A percentile compares a stretch with the other conserved stretches of the same genome.
Evolutionary conservation across 768 basidiomycete genomes (phyloP).

Genomic region (Mycena epipterygia): DNA sequence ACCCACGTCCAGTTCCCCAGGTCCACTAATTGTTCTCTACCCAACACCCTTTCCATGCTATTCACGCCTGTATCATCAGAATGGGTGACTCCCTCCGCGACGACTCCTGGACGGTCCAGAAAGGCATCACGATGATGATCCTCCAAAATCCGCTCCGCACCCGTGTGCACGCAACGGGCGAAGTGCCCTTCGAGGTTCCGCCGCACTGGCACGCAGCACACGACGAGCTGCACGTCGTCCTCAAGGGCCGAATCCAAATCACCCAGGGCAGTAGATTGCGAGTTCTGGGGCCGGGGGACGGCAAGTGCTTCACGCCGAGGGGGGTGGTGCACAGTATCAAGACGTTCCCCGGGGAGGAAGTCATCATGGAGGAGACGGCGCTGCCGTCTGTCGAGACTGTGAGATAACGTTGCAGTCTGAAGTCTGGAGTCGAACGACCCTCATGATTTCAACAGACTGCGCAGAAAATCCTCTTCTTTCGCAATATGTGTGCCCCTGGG

Average conservation of each 20-base stretch:
- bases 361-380: constrained; percentile 10
- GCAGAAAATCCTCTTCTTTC: constrained; percentile 22
- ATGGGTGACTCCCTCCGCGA: constrained; percentile 6
- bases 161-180: background rate
- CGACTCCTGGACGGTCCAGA: background rate
- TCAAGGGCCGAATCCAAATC: constrained; percentile 8
- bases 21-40: too few relatives aligned
- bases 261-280: constrained; percentile 4
- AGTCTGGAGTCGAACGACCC: background rate
- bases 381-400: background rate
- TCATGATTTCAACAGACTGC: background rate
- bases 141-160: constrained; percentile 13
- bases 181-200: background rate
- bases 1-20: too few relatives aligned
- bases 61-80: too few relatives aligned
- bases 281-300: constrained; percentile 7
- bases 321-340: constrained; percentile 20
- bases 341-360: constrained; percentile 8
- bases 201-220: constrained; percentile 10
- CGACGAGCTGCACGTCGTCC: constrained; percentile 1
- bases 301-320: background rate
- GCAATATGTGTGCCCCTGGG: background rate
- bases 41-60: too few relatives aligned
- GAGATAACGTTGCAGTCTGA: background rate
- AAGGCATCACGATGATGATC: constrained; percentile 13